A percentile compares a stretch with the other conserved stretches of the same genome.
Conservation (phyloP, 108 stramenopile species). For the Cyclostephanos invisitatus region DNA sequence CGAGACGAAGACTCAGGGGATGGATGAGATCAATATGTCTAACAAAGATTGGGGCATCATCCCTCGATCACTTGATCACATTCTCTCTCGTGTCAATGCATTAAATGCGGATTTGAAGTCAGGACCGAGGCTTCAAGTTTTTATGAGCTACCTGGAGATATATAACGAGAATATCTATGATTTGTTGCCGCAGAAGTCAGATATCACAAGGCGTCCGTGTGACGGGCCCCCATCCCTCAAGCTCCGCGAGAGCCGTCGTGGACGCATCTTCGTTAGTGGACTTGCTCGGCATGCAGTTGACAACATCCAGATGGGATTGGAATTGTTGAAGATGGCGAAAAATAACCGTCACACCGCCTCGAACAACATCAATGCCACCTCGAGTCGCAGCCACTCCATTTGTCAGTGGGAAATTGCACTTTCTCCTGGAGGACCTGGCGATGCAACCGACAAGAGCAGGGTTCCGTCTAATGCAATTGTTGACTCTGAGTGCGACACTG, state of each 20-base stretch:
- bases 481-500: slow-evolving; percentile 60
- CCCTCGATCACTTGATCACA: slow-evolving; percentile 74
- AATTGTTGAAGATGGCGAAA: slow-evolving; percentile 63
- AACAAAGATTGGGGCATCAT: slow-evolving; percentile 76
- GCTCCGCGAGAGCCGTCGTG: slow-evolving; percentile 81
- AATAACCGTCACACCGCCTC: slow-evolving; percentile 79
- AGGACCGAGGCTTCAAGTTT: slow-evolving; percentile 47
- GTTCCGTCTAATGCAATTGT: slow-evolving; percentile 10
- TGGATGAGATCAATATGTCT: slow-evolving; percentile 23
- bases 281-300: slow-evolving; percentile 77
- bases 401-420: slow-evolving; percentile 82
- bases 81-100: slow-evolving; percentile 56
- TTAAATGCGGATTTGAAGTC: slow-evolving; percentile 18
- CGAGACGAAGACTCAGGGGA: slow-evolving; percentile 27
- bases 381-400: slow-evolving; percentile 93
- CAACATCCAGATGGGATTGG: slow-evolving; percentile 64
- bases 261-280: slow-evolving; percentile 83
- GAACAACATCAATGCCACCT: slow-evolving; percentile 90
- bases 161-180: slow-evolving; percentile 98
- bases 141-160: slow-evolving; percentile 93
- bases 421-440: slow-evolving; percentile 9
- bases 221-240: slow-evolving; percentile 64
- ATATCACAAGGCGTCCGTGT: slow-evolving; percentile 23
- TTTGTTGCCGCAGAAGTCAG: slow-evolving; percentile 66
- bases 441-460: not conserved